A percentile compares a stretch with the other conserved stretches of the same genome.
These are phyloP conservation scores for Colletotrichum sansevieriae DNA, from an alignment of 2,329 filamentous ascomycete species.

Conservation along the genomic window DNA sequence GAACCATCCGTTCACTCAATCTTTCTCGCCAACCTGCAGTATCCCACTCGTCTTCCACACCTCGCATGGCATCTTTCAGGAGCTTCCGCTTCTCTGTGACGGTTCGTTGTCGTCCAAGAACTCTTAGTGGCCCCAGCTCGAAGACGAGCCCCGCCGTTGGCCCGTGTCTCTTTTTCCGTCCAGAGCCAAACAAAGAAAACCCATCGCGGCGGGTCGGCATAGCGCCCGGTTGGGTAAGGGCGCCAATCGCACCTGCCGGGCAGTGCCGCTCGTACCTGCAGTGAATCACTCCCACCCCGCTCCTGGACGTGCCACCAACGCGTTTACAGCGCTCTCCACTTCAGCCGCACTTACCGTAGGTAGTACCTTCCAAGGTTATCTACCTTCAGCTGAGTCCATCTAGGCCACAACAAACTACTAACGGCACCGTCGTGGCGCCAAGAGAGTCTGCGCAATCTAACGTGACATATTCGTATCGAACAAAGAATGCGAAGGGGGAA, in stretches of 20 bases:
- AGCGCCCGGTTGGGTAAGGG: constrained; percentile 8
- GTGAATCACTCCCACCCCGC: constrained; percentile 20
- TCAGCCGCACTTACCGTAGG: constrained; percentile 18
- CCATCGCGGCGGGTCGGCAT: constrained; percentile 4
- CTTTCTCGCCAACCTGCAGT: constrained; percentile 9
- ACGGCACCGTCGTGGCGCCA: constrained; percentile 14
- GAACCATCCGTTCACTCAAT: background rate
- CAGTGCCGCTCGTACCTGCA: constrained; percentile 34
- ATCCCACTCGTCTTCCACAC: background rate
- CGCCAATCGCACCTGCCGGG: constrained; percentile 23
- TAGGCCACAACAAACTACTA: background rate
- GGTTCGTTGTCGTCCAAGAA: background rate
- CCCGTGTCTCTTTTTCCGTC: constrained; percentile 15
- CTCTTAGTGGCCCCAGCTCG: background rate
- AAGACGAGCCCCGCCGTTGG: constrained; percentile 15
- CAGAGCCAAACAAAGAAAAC: constrained; percentile 1
- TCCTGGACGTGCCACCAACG: constrained; percentile 2
- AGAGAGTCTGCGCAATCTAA: background rate
- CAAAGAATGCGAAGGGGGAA: constrained; percentile 25
- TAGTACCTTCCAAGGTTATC: no score
- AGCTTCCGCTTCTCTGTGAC: constrained; percentile 4
- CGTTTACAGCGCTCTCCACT: constrained; percentile 5
- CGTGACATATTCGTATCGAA: background rate
- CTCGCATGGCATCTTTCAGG: constrained; percentile 10
- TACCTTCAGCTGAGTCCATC: no score